Evolutionary conservation across 176 grass and related monocot genomes (phyloP).

Genomic region (Lolium perenne): DNA sequence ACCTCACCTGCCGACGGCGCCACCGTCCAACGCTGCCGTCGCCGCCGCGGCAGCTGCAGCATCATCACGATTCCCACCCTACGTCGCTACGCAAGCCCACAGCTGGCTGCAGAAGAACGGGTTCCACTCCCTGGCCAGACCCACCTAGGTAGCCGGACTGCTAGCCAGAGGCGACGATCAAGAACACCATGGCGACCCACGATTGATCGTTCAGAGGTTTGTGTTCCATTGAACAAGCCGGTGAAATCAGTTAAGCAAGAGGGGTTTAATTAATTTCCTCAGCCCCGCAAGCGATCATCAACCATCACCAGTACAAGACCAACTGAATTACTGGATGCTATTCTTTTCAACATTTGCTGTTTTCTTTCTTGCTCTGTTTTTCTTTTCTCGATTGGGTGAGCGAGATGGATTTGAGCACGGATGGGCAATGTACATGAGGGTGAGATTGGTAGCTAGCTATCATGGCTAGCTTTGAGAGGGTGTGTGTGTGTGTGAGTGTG

Average conservation of each 20-base stretch:
- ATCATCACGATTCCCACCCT: constrained; percentile 99
- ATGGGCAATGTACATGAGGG: constrained; percentile 48
- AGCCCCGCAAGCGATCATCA: neutral
- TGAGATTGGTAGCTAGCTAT: constrained; percentile 33
- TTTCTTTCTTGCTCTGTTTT: constrained; percentile 31
- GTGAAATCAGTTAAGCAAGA: neutral
- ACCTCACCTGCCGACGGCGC: constrained; percentile 29
- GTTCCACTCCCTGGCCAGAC: constrained; percentile 63
- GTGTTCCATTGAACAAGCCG: neutral
- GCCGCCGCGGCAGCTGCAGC: constrained; percentile 75
- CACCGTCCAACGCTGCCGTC: constrained; percentile 29
- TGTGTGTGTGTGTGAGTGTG: constrained; percentile 12
- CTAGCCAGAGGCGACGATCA: neutral
- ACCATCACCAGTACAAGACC: neutral
- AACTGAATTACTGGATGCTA: constrained; percentile 11
- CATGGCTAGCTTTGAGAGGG: neutral
- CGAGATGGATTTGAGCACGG: constrained; percentile 51
- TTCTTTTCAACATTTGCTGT: constrained; percentile 17
- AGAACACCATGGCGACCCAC: neutral
- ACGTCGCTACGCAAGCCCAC: constrained; percentile 57
- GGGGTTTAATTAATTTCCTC: neutral
- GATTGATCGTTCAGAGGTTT: neutral
- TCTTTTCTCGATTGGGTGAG: constrained; percentile 48
- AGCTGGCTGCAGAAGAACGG: constrained; percentile 79
- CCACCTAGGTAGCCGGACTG: constrained; percentile 28